A percentile compares a stretch with the other conserved stretches of the same genome.
These are phyloP conservation scores for Chalciporus sphaerocephalus DNA, from an alignment of 768 basidiomycete species.

Conservation along the genomic window DNA sequence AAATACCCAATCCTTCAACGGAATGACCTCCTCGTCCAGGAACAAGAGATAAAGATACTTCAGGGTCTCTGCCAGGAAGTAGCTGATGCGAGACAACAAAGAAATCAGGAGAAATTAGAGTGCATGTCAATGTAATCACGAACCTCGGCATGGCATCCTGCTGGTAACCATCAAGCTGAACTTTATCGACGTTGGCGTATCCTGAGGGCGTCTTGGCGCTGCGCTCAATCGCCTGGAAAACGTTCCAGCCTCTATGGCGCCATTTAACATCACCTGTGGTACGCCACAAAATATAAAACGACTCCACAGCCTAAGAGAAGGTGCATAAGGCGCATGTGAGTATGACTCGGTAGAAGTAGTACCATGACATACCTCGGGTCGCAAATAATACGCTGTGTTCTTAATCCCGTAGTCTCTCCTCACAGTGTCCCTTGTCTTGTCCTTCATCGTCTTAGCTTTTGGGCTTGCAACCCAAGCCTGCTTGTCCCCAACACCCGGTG, in stretches of 20 bases:
- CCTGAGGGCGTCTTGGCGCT: conserved; percentile 55
- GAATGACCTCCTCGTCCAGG: conserved; percentile 54
- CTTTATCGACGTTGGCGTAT: conserved; percentile 55
- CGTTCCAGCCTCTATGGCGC: conserved; percentile 67
- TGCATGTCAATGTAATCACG: conserved; percentile 22
- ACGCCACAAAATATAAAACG: conserved; percentile 66
- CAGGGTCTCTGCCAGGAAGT: conserved; percentile 56
- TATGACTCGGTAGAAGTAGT: neutral
- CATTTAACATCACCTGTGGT: conserved; percentile 63
- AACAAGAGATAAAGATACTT: conserved; percentile 76
- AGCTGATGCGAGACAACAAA: conserved; percentile 29
- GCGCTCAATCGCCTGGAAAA: conserved; percentile 63
- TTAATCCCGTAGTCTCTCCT: conserved; percentile 52
- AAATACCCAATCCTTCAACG: conserved; percentile 54
- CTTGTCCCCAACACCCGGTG: conserved; percentile 50
- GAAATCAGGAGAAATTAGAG: neutral
- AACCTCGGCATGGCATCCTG: conserved; percentile 74
- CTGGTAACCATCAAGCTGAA: conserved; percentile 41
- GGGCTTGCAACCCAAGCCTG: conserved; percentile 27
- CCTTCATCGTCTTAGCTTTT: conserved; percentile 9
- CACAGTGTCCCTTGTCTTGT: conserved; percentile 21
- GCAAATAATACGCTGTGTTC: conserved; percentile 49
- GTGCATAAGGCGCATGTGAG: conserved; percentile 4
- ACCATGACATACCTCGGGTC: conserved; percentile 60
- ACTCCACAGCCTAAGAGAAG: conserved; percentile 58